These are phyloP conservation scores for Globisporangium perplexum DNA, from an alignment of 352 stramenopile species.

Conservation along the genomic window DNA sequence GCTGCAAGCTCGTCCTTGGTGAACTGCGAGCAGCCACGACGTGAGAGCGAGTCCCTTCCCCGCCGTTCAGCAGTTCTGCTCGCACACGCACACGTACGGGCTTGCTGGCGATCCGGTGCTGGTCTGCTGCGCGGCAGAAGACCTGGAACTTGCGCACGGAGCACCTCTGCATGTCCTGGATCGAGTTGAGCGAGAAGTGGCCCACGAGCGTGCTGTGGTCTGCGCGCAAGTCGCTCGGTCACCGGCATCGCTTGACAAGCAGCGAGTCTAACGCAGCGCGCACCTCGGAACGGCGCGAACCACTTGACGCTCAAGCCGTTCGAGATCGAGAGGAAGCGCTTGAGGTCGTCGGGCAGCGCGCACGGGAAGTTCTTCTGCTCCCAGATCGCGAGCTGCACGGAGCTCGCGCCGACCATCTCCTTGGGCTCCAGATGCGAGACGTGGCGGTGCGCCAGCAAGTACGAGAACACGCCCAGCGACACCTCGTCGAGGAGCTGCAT, in stretches of 20 bases:
- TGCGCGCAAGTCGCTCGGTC: constrained; percentile 11
- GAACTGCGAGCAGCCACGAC: no score
- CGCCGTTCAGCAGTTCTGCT: no score
- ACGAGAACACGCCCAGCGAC: constrained; percentile 69
- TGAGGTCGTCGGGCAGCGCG: constrained; percentile 55
- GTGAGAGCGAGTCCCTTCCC: no score
- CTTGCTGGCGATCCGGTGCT: constrained; percentile 23
- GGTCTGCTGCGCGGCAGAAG: constrained; percentile 35
- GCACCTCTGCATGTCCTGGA: constrained; percentile 51
- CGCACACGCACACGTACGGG: no score
- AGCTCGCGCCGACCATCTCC: constrained; percentile 34
- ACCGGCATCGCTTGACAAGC: no score
- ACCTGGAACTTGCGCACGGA: constrained; percentile 29
- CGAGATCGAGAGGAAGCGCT: constrained; percentile 56
- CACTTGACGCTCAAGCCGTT: constrained; percentile 75
- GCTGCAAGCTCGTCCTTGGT: constrained; percentile 23
- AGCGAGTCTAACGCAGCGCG: background rate
- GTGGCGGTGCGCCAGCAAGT: constrained; percentile 46
- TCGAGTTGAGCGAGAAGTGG: constrained; percentile 53
- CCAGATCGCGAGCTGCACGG: constrained; percentile 53
- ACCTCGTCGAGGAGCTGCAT: constrained; percentile 37
- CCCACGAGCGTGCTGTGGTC: constrained; percentile 43
- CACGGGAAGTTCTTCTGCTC: constrained; percentile 67
- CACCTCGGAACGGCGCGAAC: constrained; percentile 51
- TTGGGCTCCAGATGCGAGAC: constrained; percentile 57